A percentile compares a stretch with the other conserved stretches of the same genome.
phyloP scores from a whole-genome alignment of 768 basidiomycete genomes.

The Lactarius trivialis region DNA sequence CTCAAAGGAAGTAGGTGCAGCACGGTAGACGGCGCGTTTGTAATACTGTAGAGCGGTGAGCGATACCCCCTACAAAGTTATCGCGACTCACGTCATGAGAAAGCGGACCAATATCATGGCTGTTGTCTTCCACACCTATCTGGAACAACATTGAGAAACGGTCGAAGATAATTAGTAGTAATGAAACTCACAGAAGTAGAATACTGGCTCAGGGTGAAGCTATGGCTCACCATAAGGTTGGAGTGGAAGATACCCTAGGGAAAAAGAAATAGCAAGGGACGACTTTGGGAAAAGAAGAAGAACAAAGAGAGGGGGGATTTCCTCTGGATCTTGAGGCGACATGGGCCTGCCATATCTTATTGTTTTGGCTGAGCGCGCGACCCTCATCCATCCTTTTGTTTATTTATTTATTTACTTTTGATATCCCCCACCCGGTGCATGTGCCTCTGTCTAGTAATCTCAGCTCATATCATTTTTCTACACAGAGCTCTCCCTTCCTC shows the following conservation, averaged over 20 bases:
- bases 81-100: constrained; percentile 8
- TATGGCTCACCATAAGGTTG: no score
- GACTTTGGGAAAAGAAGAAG: background rate
- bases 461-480: background rate
- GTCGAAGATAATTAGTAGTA: background rate
- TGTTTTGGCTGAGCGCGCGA: background rate
- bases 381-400: background rate
- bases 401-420: background rate
- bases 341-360: background rate
- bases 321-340: background rate
- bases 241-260: no score
- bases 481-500: background rate
- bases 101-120: constrained; percentile 6
- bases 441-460: background rate
- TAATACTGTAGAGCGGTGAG: constrained; percentile 25
- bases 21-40: constrained; percentile 18
- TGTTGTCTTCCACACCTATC: background rate
- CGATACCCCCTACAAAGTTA: background rate
- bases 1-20: constrained; percentile 14
- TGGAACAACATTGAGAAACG: background rate
- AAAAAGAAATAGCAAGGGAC: background rate
- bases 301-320: background rate
- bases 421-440: background rate
- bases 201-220: no score
- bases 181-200: constrained; percentile 23